A percentile compares a stretch with the other conserved stretches of the same genome.
Conservation (phyloP, 805 yeast species). For the Wickerhamomyces xylosicus region DNA sequence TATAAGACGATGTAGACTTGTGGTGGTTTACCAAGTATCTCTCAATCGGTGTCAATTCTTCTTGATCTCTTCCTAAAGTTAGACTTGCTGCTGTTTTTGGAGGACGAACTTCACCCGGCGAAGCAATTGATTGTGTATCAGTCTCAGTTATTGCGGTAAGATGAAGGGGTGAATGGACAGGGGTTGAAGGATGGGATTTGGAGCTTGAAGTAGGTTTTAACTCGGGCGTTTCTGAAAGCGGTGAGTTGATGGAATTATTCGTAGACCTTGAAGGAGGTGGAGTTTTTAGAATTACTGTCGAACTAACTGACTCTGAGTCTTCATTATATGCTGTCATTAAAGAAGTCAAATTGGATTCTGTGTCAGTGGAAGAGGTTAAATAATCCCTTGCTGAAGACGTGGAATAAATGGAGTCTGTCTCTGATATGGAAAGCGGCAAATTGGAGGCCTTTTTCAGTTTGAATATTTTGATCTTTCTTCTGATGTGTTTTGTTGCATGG, state of each 20-base stretch:
- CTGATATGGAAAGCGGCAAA: not conserved
- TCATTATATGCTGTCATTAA: not conserved
- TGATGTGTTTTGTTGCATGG: not conserved
- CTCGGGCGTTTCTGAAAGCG: too few species aligned
- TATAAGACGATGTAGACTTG: too few species aligned
- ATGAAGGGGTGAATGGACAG: constrained; percentile 1
- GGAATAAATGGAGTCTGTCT: not conserved
- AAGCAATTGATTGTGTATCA: too few species aligned
- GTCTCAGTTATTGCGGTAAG: too few species aligned
- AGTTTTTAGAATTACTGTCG: not conserved
- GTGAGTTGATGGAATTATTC: too few species aligned
- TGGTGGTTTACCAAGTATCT: not conserved
- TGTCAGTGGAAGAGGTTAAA: too few species aligned
- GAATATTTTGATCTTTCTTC: constrained; percentile 14
- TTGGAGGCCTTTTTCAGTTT: constrained; percentile 1
- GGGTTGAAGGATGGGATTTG: not conserved
- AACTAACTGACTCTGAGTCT: not conserved
- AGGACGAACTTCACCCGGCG: too few species aligned
- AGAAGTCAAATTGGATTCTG: not conserved
- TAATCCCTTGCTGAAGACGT: not conserved
- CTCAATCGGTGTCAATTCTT: constrained; percentile 1
- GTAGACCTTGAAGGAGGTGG: not conserved
- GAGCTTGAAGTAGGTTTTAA: not conserved
- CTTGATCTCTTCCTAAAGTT: not conserved
- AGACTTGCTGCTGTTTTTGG: constrained; percentile 5